A percentile compares a stretch with the other conserved stretches of the same genome.
phyloP scores from a whole-genome alignment of 345 rosid species.

The Salix purpurea region DNA sequence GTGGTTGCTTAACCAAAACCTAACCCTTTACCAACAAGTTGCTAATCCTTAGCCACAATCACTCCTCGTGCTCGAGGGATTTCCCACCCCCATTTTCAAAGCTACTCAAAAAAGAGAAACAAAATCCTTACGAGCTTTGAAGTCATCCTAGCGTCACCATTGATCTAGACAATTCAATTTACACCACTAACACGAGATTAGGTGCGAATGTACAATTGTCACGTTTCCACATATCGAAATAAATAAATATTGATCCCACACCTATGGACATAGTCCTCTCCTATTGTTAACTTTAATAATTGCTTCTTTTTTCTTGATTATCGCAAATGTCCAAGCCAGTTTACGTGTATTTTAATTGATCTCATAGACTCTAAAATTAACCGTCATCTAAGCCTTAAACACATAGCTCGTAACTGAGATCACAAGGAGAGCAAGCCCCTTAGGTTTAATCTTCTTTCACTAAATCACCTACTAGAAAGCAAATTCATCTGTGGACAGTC shows the following conservation, averaged over 20 bases:
- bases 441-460: too few species aligned
- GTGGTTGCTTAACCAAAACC: not conserved
- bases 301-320: not conserved
- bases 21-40: not conserved
- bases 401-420: too few species aligned
- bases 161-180: not conserved
- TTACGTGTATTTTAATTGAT: too few species aligned
- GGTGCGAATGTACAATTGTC: not conserved
- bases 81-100: not conserved
- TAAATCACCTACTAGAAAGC: not conserved
- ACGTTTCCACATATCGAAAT: not conserved
- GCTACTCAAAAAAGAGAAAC: not conserved
- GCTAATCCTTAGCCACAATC: not conserved
- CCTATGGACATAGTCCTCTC: constrained; percentile 32
- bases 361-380: too few species aligned
- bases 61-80: not conserved
- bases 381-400: rapidly evolving
- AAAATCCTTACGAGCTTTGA: not conserved
- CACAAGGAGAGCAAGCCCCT: too few species aligned
- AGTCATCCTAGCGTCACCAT: constrained; percentile 12
- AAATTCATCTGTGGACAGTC: constrained; percentile 24
- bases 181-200: not conserved
- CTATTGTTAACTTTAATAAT: constrained; percentile 26
- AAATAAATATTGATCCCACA: not conserved
- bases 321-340: rapidly evolving